Evolutionary conservation across 2,329 filamentous ascomycete genomes (phyloP), one percentile per base, ranked within the genome.

Genomic region (Pseudogymnoascus sp.): DNA sequence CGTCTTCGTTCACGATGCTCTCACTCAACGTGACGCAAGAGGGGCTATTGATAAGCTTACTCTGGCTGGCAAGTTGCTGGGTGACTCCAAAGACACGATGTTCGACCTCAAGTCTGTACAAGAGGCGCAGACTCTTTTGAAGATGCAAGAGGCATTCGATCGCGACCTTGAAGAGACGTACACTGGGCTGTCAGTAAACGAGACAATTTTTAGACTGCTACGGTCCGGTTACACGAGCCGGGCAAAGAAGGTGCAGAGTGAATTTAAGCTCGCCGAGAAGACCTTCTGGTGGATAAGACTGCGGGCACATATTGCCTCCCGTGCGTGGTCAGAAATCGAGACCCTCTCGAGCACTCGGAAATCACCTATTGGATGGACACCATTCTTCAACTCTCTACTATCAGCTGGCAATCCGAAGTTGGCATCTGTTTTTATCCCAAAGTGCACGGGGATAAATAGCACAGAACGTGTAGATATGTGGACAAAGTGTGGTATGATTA

Each of bases 351-450:
- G 87, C 71, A 84, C 74, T 39, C 83, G 89, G 71, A 96, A 92
- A 74, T 94, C 89, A 63, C 90, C 93, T 0, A 97, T 99, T 72
- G 93, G 93, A 9, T 99, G 94, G 94, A 91, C 96, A 86, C 91
- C 93, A 0, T 99, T 96, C 76, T 97, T 90, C 79, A 95, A 94
- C 71, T 88, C 95, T 69, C 86, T 90, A 29, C 79, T 97, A 0
- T 87, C 88, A 55, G 94, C 94, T 1, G 94, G 94, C 52, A 97
- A 97, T 72, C 88, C 90, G 4, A 88, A 92, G 64, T 80, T 96
- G 13, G 94, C 94, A 1, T 84, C 88, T 0, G 74, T 85, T 4
- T 97, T 97, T 74, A 86, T 97, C 60, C 86, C 90, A 2, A 97
- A 97, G 75, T 97, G 92, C 77, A 87, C 87, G 13, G 80, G 80